Conservation (phyloP, 192 early-diverging fungal genomes). For the Mortierella hygrophila region DNA sequence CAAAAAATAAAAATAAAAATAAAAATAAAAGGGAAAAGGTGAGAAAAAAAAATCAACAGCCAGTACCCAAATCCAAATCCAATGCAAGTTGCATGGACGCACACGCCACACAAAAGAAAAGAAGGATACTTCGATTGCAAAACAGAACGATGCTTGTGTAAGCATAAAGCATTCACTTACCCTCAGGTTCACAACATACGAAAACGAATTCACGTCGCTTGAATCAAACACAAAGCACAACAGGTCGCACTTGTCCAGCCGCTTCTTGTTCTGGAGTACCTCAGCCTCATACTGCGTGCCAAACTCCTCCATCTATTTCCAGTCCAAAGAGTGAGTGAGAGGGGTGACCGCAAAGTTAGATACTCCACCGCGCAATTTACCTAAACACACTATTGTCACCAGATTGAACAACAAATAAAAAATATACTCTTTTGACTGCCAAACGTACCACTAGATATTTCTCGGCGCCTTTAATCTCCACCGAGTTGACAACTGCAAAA, state of each 20-base stretch:
- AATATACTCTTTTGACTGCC: not conserved
- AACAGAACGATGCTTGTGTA: constrained; percentile 9
- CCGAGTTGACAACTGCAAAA: constrained; percentile 92
- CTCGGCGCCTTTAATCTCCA: constrained; percentile 93
- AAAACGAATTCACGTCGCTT: constrained; percentile 93
- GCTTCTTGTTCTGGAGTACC: constrained; percentile 89
- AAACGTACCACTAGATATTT: constrained; percentile 90
- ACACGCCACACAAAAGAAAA: not conserved
- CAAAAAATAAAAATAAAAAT: no score
- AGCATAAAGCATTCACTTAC: constrained; percentile 57
- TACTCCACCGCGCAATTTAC: no score
- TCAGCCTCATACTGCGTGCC: constrained; percentile 88
- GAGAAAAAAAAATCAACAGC: constrained; percentile 8
- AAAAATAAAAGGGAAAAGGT: not conserved
- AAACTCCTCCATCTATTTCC: constrained; percentile 89
- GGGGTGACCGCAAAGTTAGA: not conserved
- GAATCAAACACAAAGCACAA: constrained; percentile 97
- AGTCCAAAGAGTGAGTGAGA: not conserved
- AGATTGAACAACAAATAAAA: not conserved
- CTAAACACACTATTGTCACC: no score
- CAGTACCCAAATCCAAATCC: not conserved
- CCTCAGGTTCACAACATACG: constrained; percentile 87
- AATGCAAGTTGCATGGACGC: not conserved
- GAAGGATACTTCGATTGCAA: constrained; percentile 21
- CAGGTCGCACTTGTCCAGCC: constrained; percentile 90